Evolutionary conservation across 2,329 filamentous ascomycete species (phyloP).

Genomic region (Sclerotinia spermophila): DNA sequence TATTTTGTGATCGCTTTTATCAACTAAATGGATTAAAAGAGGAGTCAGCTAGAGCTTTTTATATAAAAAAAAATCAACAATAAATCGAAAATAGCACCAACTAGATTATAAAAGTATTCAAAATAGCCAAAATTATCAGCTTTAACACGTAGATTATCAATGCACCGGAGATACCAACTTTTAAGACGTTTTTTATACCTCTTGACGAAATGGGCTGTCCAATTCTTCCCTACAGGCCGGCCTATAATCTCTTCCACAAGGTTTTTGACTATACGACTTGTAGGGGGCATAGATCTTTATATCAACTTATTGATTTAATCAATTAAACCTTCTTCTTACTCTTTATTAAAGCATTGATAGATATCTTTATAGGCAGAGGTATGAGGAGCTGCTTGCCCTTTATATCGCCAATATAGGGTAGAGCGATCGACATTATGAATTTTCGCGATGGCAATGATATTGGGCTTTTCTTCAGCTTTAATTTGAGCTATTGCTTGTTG

Average conservation of each 20-base stretch:
- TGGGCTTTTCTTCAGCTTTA: too few relatives aligned
- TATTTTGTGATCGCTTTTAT: neutral
- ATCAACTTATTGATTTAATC: too few relatives aligned
- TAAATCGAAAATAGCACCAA: neutral
- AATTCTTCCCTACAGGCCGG: neutral
- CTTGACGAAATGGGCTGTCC: neutral
- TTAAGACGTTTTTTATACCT: neutral
- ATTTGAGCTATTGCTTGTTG: too few relatives aligned
- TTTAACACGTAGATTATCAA: neutral
- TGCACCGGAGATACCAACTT: neutral
- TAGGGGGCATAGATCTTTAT: too few relatives aligned
- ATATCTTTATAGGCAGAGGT: too few relatives aligned
- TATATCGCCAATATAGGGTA: too few relatives aligned
- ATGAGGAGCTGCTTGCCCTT: too few relatives aligned
- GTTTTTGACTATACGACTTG: too few relatives aligned
- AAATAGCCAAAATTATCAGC: neutral
- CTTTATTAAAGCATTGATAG: too few relatives aligned
- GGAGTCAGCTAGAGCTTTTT: neutral
- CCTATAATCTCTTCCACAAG: neutral
- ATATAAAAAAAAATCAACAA: neutral
- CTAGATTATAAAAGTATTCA: neutral
- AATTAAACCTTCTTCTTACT: too few relatives aligned
- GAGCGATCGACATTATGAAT: too few relatives aligned
- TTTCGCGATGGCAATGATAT: too few relatives aligned
- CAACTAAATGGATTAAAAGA: neutral